A percentile compares a stretch with the other conserved stretches of the same genome.
These are phyloP conservation scores for Vitis labrusca DNA, from an alignment of 164 flowering plant species.

Conservation along the genomic window DNA sequence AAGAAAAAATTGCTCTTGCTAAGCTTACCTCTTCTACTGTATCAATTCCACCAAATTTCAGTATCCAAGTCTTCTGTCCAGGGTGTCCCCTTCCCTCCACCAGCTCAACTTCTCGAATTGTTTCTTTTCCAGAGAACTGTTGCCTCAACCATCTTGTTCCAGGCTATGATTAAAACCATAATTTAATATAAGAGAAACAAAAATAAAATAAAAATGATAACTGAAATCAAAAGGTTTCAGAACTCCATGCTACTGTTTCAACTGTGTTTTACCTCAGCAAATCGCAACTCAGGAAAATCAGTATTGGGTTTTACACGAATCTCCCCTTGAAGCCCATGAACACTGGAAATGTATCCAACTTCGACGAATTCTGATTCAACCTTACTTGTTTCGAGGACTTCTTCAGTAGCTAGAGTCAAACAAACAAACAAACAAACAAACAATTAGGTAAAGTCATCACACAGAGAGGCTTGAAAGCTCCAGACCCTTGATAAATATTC, in stretches of 20 bases:
- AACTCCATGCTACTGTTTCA: not conserved
- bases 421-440: not conserved
- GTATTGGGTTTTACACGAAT: constrained; percentile 70
- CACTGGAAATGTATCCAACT: constrained; percentile 63
- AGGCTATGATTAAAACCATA: constrained; percentile 41
- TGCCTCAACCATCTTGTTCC: constrained; percentile 89
- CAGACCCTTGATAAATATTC: constrained; percentile 6
- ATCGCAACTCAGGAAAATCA: constrained; percentile 80
- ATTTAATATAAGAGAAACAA: not conserved
- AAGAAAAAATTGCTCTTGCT: too few species aligned
- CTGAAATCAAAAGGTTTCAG: not conserved
- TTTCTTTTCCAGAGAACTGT: constrained; percentile 54
- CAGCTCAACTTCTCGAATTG: constrained; percentile 70
- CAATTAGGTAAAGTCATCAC: not conserved
- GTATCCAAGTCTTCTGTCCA: constrained; percentile 79
- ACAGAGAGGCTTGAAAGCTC: not conserved
- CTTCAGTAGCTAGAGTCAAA: constrained; percentile 32
- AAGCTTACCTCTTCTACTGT: constrained; percentile 62
- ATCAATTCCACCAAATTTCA: constrained; percentile 59
- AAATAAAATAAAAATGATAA: not conserved
- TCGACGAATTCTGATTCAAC: constrained; percentile 53
- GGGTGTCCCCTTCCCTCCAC: constrained; percentile 78
- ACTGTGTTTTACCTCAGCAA: constrained; percentile 48
- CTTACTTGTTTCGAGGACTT: constrained; percentile 32
- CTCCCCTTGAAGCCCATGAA: constrained; percentile 89